Base-by-base conservation (phyloP, 2,329 filamentous ascomycete species). In the Pseudodiploospora longispora region DNA sequence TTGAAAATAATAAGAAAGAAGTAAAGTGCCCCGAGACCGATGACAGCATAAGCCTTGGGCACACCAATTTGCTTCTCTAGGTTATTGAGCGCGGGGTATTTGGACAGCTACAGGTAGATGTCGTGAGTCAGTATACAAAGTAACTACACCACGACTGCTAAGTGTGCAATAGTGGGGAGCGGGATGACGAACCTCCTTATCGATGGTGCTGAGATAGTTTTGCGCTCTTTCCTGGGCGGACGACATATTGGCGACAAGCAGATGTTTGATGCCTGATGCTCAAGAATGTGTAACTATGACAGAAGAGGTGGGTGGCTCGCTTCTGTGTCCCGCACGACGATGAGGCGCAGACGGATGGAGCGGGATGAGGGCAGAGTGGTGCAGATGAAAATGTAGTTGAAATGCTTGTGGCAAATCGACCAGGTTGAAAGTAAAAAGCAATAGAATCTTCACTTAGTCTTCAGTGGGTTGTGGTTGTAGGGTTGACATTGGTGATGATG, bases 1-100 rank as follows among this genome's bases (percentile, higher is more conserved):
- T 94, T 94, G 76, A 94, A 89, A 72, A 93, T 82, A 69, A 93
- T 87, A 57, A 93, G 80, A 74, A 91, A 88, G 72, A 93, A 88
- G 76, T 94, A 94, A 54, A 90, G 78, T 41, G 82, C 82, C 48
- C 68, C 83, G 47, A 87, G 62, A 57, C 87, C 87, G 56, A 91
- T 82, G 61, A 86, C 76, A 53, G 80, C 83, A 65, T 94, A 93
- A 59, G 86, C 83, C 76, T 94, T 94, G 63, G 87, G 87, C 41
- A 93, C 77, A 47, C 78, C 82, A 52, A 83, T 85, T 68, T 86
- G 82, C 76, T 83, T 86, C 79, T 94, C 87, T 59, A 93, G 77
- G 71, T 91, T 88, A 77, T 82, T 85, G 64, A 93, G 78, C 59
- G 76, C 69, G 57, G 84, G 84, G 72, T 93, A 93, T 69, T 90